Percentiles rank a stretch among this genome's conserved stretches.
Conservation (phyloP, 75 land plant species). For the Pseudotsuga menziesii region DNA sequence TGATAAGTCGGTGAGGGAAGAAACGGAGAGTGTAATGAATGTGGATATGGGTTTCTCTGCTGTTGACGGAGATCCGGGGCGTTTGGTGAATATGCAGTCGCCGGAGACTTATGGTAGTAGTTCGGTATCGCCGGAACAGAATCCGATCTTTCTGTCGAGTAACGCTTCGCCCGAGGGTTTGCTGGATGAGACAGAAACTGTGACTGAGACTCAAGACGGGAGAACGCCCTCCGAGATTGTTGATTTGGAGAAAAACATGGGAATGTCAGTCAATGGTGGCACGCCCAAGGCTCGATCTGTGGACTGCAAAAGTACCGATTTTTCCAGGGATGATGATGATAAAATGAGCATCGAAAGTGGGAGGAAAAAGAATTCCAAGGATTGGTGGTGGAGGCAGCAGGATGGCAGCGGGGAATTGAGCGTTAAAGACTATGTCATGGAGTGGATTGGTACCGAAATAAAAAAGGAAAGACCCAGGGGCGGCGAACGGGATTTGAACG, state of each 20-base stretch:
- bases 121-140: conserved; percentile 1
- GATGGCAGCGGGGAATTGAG: conserved; percentile 22
- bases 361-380: conserved; percentile 18
- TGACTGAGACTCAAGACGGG: conserved; percentile 4
- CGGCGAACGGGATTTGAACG: conserved; percentile 7
- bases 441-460: conserved; percentile 68
- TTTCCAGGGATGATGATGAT: conserved; percentile 22
- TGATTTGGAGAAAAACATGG: conserved; percentile 24
- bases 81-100: conserved; percentile 26
- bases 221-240: conserved; percentile 19
- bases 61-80: not conserved
- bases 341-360: conserved; percentile 28
- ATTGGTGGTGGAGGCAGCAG: conserved; percentile 57
- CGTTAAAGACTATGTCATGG: conserved; percentile 78
- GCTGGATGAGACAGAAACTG: conserved; percentile 17
- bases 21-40: conserved; percentile 47
- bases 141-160: not conserved
- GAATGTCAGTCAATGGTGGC: not conserved
- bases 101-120: conserved; percentile 24
- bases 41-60: not conserved
- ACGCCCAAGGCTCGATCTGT: not conserved
- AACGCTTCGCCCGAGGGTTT: conserved; percentile 18
- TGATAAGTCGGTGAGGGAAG: conserved; percentile 27
- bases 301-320: conserved; percentile 7
- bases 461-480: conserved; percentile 45